Percentiles rank a stretch among this genome's conserved stretches.
Evolutionary conservation across 768 basidiomycete genomes (phyloP).

Genomic region (Boletus bicolor): DNA sequence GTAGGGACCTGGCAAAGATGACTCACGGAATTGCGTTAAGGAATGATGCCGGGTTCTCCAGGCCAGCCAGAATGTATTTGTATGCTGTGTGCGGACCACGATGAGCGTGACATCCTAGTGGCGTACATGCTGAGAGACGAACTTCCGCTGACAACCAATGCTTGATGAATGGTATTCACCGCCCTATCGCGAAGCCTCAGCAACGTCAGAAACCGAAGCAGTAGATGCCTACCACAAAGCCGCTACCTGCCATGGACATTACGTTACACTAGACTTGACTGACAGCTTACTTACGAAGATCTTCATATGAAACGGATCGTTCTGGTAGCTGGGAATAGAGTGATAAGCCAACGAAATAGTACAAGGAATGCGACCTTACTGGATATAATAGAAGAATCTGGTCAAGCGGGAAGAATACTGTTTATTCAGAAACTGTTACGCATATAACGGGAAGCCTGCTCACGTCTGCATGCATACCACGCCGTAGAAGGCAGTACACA

Average conservation of each 20-base stretch:
- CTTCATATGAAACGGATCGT: conserved; percentile 2
- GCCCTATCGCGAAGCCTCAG: not conserved
- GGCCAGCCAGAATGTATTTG: not conserved
- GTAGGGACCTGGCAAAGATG: not conserved
- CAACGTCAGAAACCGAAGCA: not conserved
- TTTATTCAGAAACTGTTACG: not conserved
- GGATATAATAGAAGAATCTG: conserved; percentile 9
- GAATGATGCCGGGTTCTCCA: not conserved
- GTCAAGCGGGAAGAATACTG: too few species aligned
- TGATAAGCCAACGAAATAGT: not conserved
- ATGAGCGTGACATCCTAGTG: not conserved
- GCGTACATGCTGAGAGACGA: not conserved
- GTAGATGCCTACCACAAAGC: not conserved
- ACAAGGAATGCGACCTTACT: not conserved
- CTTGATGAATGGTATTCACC: conserved; percentile 8
- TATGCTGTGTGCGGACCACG: not conserved
- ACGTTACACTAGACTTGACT: not conserved
- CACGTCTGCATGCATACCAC: conserved; percentile 9
- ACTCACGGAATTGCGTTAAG: not conserved
- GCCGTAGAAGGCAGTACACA: conserved; percentile 6
- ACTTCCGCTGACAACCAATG: conserved; percentile 1
- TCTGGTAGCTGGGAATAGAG: not conserved
- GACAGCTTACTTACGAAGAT: not conserved
- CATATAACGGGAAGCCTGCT: not conserved
- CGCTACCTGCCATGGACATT: not conserved